phyloP scores from a whole-genome alignment of 345 rosid genomes.

The Sonneratia alba region DNA sequence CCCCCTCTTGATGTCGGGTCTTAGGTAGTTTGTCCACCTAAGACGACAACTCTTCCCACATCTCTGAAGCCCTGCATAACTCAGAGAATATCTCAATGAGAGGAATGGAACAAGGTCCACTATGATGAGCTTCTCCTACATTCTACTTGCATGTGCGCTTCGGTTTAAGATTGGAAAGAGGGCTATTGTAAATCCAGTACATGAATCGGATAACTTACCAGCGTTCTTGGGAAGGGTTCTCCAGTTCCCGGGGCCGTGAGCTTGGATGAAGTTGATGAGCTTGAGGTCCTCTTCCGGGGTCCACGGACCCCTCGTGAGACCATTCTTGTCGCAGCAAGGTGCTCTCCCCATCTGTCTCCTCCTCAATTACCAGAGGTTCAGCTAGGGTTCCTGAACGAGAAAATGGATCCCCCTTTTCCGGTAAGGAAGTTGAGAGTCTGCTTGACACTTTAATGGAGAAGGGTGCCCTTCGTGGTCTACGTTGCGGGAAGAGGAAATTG shows the following conservation, averaged over 20 bases:
- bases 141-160: not conserved
- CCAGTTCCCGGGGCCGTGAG: constrained; percentile 70
- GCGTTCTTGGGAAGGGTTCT: constrained; percentile 68
- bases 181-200: not conserved
- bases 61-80: constrained; percentile 59
- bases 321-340: constrained; percentile 75
- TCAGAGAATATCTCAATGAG: not conserved
- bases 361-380: not conserved
- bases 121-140: not conserved
- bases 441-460: not conserved
- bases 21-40: constrained; percentile 90
- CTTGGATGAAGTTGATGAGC: constrained; percentile 46
- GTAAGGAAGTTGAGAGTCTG: constrained; percentile 16
- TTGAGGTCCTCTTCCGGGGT: constrained; percentile 66
- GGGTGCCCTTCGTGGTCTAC: not conserved
- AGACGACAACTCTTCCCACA: constrained; percentile 99
- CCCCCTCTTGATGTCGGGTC: constrained; percentile 95
- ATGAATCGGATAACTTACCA: constrained; percentile 25
- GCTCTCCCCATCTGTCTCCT: constrained; percentile 51
- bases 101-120: not conserved
- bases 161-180: not conserved
- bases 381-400: not conserved
- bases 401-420: constrained; percentile 10
- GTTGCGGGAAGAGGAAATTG: not conserved
- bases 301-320: constrained; percentile 86